Evolutionary conservation across 2,329 filamentous ascomycete genomes (phyloP).

Genomic region (Diaporthe sp.): DNA sequence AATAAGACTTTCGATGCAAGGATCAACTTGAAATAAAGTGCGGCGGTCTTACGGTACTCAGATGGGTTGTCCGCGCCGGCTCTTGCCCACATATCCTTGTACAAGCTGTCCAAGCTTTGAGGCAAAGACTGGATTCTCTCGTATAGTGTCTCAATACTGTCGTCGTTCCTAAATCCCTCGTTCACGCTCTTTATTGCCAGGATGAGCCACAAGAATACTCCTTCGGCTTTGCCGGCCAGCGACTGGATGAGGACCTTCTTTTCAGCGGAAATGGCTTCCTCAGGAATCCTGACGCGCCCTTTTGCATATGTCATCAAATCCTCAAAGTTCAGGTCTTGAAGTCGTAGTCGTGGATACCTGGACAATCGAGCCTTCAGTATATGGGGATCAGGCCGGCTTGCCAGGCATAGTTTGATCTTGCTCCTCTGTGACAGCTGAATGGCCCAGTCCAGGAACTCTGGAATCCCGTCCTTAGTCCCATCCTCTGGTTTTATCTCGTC

Average conservation of each 20-base stretch:
- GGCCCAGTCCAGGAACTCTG: constrained; percentile 4
- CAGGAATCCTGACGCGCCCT: background rate
- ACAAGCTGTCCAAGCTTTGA: constrained; percentile 1
- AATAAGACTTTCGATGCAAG: background rate
- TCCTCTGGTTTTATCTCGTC: constrained; percentile 23
- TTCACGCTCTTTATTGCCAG: constrained; percentile 20
- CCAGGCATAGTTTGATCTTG: constrained; percentile 26
- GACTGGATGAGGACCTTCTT: background rate
- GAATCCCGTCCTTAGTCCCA: background rate
- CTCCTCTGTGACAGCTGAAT: background rate
- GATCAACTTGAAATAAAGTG: constrained; percentile 24
- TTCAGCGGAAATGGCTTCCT: background rate
- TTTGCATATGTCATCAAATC: background rate
- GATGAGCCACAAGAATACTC: constrained; percentile 19
- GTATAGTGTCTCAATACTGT: fast-evolving
- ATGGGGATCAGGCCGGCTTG: constrained; percentile 26
- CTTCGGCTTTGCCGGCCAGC: constrained; percentile 10
- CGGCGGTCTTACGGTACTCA: constrained; percentile 18
- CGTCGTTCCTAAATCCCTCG: background rate
- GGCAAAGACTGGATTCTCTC: background rate
- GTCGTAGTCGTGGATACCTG: background rate
- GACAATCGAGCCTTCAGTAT: background rate
- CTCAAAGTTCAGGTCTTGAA: constrained; percentile 19
- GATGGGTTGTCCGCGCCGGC: background rate
- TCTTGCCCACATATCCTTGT: constrained; percentile 20